Conservation (phyloP, 768 basidiomycete genomes). For the Chalciporus sphaerocephalus region DNA sequence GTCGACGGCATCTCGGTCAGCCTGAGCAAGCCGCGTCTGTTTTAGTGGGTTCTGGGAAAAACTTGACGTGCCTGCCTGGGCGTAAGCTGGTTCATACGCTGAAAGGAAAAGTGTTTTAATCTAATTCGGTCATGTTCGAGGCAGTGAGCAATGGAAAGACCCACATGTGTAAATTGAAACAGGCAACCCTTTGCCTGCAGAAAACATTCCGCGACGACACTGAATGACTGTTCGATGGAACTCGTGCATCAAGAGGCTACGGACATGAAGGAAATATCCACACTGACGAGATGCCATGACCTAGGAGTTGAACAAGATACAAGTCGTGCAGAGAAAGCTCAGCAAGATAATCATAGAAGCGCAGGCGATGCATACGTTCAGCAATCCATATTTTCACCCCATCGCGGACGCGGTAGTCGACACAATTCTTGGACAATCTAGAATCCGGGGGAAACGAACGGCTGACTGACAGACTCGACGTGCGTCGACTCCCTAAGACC, state of each 20-base stretch:
- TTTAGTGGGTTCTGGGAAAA: constrained; percentile 27
- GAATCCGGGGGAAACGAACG: constrained; percentile 12
- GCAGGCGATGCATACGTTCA: constrained; percentile 45
- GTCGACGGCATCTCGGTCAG: constrained; percentile 34
- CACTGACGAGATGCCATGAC: constrained; percentile 21
- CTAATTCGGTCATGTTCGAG: constrained; percentile 6
- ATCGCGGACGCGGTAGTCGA: constrained; percentile 75
- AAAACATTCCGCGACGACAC: constrained; percentile 10
- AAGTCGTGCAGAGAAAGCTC: constrained; percentile 44
- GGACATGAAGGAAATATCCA: constrained; percentile 14
- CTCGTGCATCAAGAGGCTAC: constrained; percentile 55
- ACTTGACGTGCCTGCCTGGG: constrained; percentile 60
- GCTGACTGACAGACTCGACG: constrained; percentile 53
- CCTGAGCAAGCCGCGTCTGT: constrained; percentile 20
- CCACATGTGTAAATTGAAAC: constrained; percentile 56
- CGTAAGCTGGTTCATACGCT: constrained; percentile 60
- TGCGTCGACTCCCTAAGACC: background rate
- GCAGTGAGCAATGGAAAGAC: constrained; percentile 10
- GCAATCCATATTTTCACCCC: constrained; percentile 85
- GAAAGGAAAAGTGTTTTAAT: constrained; percentile 50
- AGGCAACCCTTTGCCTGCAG: constrained; percentile 57
- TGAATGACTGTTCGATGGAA: constrained; percentile 17
- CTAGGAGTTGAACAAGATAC: constrained; percentile 75
- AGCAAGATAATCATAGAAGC: constrained; percentile 6
- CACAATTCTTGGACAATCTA: constrained; percentile 71